Percentiles rank a stretch among this genome's conserved stretches.
These are phyloP conservation scores for Proliferodiscus dingleyae DNA, from an alignment of 2,329 filamentous ascomycete genomes.

Conservation along the genomic window DNA sequence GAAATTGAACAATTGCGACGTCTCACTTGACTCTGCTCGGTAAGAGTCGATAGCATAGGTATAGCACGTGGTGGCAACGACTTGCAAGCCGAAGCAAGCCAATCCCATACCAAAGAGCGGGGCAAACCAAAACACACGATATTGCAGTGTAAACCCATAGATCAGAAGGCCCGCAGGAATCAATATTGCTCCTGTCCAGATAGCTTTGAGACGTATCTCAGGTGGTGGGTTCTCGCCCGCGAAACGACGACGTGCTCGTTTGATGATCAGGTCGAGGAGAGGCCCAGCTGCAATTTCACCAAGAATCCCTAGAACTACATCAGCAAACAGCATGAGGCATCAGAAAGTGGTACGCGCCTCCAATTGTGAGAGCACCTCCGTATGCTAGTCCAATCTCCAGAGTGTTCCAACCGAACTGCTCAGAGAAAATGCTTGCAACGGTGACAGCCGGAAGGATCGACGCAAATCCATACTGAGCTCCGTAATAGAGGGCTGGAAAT, in stretches of 20 bases:
- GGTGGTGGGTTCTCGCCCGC: constrained; percentile 10
- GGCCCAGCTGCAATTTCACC: constrained; percentile 12
- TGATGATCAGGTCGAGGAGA: constrained; percentile 8
- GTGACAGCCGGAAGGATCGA: constrained; percentile 32
- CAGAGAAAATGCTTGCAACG: constrained; percentile 29
- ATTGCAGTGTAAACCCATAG: constrained; percentile 30
- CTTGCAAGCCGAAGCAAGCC: constrained; percentile 27
- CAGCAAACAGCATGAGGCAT: not conserved
- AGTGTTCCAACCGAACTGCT: constrained; percentile 30
- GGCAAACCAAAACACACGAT: constrained; percentile 27
- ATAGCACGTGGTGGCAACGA: constrained; percentile 26
- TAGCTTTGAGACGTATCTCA: constrained; percentile 27
- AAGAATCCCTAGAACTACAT: constrained; percentile 4
- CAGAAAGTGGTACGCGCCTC: constrained; percentile 11
- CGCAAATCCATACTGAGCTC: constrained; percentile 30
- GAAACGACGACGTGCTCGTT: constrained; percentile 4
- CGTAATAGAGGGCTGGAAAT: constrained; percentile 31
- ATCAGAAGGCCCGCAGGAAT: constrained; percentile 29
- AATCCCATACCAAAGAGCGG: constrained; percentile 27
- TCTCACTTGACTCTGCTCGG: constrained; percentile 19
- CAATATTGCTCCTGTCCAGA: constrained; percentile 27
- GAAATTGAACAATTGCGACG: constrained; percentile 25
- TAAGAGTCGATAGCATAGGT: constrained; percentile 28
- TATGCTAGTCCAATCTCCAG: constrained; percentile 30
- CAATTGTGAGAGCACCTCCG: constrained; percentile 28